Base-by-base conservation (phyloP, 495 filamentous ascomycete genomes). In the Hypoxylon perforatum region DNA sequence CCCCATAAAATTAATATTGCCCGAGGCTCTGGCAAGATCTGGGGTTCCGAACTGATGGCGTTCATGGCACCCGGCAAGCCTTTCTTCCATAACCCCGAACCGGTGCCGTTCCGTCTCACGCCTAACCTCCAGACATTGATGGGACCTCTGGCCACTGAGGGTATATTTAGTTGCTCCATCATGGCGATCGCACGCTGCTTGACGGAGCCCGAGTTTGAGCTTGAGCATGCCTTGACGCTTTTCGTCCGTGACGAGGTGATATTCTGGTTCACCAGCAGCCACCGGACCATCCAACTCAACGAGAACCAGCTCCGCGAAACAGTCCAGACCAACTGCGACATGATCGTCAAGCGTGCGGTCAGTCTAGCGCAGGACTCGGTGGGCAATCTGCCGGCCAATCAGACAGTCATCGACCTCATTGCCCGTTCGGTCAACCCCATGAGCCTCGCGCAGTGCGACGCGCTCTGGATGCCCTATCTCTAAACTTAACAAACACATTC, bases 201-300 rank as follows among this genome's bases (percentile, higher is more conserved):
- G 55, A 95, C 93, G n/a, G 94, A 97, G 71, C 91, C 92, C 25
- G 92, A 91, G 65, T 84, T 90, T 67, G 92, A 97, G 75, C 84
- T 99, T 11, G 96, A 97, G 65, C 92, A 95, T 76, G 92, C 95
- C 63, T 85, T 99, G 18, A 90, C 89, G 57, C 85, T 99, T 65
- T 98, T 97, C 73, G 94, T 99, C 55, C 85, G 94, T 19, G 96
- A 99, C 69, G 96, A 99, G 76, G 96, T 98, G 88, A 93, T 93
- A 71, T 97, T 94, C 78, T 98, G 95, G 95, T 92, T 91, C 68
- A 97, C 92, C 8, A 87, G 86, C 56, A 88, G 90, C 55, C 92
- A 96, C 73, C 87, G 92, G 22, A 64, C 72, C 0, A 67, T 73
- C 3, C 78, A 74, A 12, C 81, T 92, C 49, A 84, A 83, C 19